Evolutionary conservation across 1,284 basidiomycete genomes (phyloP), one percentile per base, ranked within the genome.

Genomic region (Omphalotus olearius): DNA sequence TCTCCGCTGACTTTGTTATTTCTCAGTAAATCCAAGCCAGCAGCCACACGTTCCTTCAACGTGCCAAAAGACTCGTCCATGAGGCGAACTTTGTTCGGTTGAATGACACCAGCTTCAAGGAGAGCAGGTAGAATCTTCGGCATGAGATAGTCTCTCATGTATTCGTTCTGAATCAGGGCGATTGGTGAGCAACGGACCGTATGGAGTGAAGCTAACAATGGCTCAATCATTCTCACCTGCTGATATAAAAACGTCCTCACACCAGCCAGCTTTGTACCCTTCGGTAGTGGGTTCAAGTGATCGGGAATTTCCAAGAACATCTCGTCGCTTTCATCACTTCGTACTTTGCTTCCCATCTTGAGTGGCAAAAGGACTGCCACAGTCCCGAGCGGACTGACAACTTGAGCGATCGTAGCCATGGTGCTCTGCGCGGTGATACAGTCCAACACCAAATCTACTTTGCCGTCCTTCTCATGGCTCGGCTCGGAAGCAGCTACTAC

Each of bases 281-380:
- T 58, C 5, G 66, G 57, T 51, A 66, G 57, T 7, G 57, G 58
- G 42, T 59, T 57, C 13, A 53, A 45, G 23, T 58, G 54, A 7
- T 61, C 56, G 3, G 70, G 67, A n/a, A 74, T 37, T 35, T 65
- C 68, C 45, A 61, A 52, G 44, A 60, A 56, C 59, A 76, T 64
- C 10, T 69, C 57, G 30, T 62, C 62, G 1, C 63, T 65, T 2
- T 56, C 51, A 1, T 59, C 63, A 35, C 62, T 64, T 4, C 64
- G 67, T 16, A 78, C 59, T 1, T 62, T 63, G 16, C 63, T 64
- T 11, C 72, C 72, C 48, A 69, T 65, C 59, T 79, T 80, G 49
- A 77, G 63, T 0, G 79, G 79, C 25, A 78, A 52, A n/a, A 80
- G 63, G 13, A 78, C 54, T 14, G 76, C 76, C 2, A 78, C 63